A percentile compares a stretch with the other conserved stretches of the same genome.
Conservation (phyloP, 2,329 filamentous ascomycete genomes). For the Grosmannia clavigera region DNA sequence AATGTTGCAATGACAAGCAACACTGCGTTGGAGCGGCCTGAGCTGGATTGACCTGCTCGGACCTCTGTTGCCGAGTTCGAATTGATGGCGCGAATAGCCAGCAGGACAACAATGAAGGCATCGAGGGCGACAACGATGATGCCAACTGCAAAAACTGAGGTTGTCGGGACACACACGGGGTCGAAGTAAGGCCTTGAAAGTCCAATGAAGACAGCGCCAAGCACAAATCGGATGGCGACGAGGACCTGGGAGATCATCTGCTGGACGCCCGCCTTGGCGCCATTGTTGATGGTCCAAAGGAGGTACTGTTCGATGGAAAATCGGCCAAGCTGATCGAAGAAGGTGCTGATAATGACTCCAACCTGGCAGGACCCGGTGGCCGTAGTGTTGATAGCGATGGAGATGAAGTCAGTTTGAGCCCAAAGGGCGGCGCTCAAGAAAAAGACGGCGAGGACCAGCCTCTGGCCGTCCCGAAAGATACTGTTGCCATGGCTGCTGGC, state of each 20-base stretch:
- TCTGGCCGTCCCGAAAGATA: slow-evolving; percentile 44
- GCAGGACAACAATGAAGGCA: slow-evolving; percentile 27
- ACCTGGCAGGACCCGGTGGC: slow-evolving; percentile 36
- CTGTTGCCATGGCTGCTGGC: slow-evolving; percentile 33
- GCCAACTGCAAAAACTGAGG: slow-evolving; percentile 30
- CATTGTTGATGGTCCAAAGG: slow-evolving; percentile 35
- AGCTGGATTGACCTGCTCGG: slow-evolving; percentile 16
- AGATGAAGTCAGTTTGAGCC: slow-evolving; percentile 39
- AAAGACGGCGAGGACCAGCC: slow-evolving; percentile 50
- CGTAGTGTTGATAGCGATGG: slow-evolving; percentile 32
- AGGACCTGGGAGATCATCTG: slow-evolving; percentile 33
- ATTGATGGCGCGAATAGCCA: slow-evolving; percentile 29
- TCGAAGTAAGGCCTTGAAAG: slow-evolving; percentile 39
- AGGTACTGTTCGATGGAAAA: slow-evolving; percentile 41
- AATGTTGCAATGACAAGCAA: slow-evolving; percentile 30
- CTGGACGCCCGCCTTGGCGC: slow-evolving; percentile 18
- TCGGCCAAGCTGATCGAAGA: slow-evolving; percentile 46
- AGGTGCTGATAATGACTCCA: slow-evolving; percentile 36
- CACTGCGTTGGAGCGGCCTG: slow-evolving; percentile 26
- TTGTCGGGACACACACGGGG: slow-evolving; percentile 37
- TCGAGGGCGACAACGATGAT: slow-evolving; percentile 33
- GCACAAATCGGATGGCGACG: slow-evolving; percentile 34
- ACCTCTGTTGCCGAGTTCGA: slow-evolving; percentile 22
- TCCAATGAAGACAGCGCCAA: slow-evolving; percentile 42
- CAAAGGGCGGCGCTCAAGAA: slow-evolving; percentile 38